phyloP scores from a whole-genome alignment of 1,284 basidiomycete species.

The Sparassis latifolia region DNA sequence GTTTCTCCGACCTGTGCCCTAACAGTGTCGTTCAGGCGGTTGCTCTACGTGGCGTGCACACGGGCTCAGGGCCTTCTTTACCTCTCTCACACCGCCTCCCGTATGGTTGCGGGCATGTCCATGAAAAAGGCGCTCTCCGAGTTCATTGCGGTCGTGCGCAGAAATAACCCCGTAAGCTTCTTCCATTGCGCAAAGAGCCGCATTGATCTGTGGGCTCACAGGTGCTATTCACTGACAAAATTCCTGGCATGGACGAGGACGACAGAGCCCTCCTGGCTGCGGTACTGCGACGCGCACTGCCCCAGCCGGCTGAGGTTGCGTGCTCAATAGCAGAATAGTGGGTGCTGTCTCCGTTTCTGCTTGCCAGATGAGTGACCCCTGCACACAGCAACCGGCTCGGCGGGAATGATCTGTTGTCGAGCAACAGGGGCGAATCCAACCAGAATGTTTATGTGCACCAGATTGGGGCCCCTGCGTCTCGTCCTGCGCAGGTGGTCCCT shows the following conservation, averaged over 20 bases:
- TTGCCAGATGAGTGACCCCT: background rate
- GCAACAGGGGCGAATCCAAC: slow-evolving; percentile 4
- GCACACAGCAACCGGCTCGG: slow-evolving; percentile 5
- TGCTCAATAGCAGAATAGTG: slow-evolving; percentile 40
- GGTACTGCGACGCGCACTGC: slow-evolving; percentile 33
- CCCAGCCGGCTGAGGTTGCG: slow-evolving; percentile 36
- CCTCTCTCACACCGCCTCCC: slow-evolving; percentile 41
- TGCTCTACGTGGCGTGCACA: slow-evolving; percentile 90
- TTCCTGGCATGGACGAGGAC: slow-evolving; percentile 4
- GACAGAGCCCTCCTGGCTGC: slow-evolving; percentile 14
- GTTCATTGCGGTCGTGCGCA: slow-evolving; percentile 37
- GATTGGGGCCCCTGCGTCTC: too few species aligned
- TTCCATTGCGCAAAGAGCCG: background rate
- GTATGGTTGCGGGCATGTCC: slow-evolving; percentile 47
- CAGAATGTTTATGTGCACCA: too few species aligned
- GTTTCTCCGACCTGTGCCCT: background rate
- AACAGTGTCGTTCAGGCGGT: slow-evolving; percentile 38
- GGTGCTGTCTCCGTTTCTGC: slow-evolving; percentile 11
- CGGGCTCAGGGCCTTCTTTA: slow-evolving; percentile 78
- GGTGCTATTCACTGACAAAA: slow-evolving; percentile 9
- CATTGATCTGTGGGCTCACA: background rate
- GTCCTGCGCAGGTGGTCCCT: too few species aligned
- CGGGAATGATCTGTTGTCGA: slow-evolving; percentile 9
- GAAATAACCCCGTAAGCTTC: slow-evolving; percentile 6
- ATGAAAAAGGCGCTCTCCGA: slow-evolving; percentile 38